Percentiles rank a stretch among this genome's conserved stretches.
Evolutionary conservation across 768 basidiomycete species (phyloP).

Genomic region (Macrolepiota fuliginosa): DNA sequence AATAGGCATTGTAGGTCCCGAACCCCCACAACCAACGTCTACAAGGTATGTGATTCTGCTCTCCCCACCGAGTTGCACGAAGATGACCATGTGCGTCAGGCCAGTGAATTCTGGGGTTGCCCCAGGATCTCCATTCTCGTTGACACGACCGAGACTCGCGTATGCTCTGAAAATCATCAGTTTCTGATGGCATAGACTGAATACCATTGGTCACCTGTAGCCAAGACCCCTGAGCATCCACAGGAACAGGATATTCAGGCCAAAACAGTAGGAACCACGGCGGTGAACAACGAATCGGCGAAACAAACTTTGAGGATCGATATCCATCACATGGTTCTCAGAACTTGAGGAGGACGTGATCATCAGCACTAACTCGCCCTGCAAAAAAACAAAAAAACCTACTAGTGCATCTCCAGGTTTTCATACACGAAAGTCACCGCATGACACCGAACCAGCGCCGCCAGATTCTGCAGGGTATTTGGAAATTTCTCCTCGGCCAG

Average conservation of each 20-base stretch:
- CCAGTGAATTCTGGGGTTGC: not conserved
- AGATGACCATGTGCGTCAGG: conserved; percentile 6
- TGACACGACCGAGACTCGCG: conserved; percentile 1
- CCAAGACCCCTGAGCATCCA: conserved; percentile 1
- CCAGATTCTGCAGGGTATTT: not conserved
- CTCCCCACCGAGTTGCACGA: conserved; percentile 5
- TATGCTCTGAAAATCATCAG: conserved; percentile 4
- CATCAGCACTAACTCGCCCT: not conserved
- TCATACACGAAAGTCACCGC: conserved; percentile 4
- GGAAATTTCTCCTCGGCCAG: not conserved
- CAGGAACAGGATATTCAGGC: conserved; percentile 8
- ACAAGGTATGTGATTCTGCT: conserved; percentile 8
- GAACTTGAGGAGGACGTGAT: not conserved
- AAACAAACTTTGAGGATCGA: not conserved
- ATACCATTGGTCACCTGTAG: not conserved
- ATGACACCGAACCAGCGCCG: not conserved
- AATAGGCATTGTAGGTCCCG: conserved; percentile 2
- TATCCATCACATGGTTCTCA: not conserved
- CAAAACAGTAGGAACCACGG: conserved; percentile 2
- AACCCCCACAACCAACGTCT: conserved; percentile 7
- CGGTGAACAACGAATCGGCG: not conserved
- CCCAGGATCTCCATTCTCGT: not conserved
- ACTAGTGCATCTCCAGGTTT: conserved; percentile 6
- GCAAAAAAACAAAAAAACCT: not conserved
- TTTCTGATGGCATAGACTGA: too few relatives aligned